Evolutionary conservation across 2,329 filamentous ascomycete species (phyloP).

Genomic region (Graphilbum sp.): DNA sequence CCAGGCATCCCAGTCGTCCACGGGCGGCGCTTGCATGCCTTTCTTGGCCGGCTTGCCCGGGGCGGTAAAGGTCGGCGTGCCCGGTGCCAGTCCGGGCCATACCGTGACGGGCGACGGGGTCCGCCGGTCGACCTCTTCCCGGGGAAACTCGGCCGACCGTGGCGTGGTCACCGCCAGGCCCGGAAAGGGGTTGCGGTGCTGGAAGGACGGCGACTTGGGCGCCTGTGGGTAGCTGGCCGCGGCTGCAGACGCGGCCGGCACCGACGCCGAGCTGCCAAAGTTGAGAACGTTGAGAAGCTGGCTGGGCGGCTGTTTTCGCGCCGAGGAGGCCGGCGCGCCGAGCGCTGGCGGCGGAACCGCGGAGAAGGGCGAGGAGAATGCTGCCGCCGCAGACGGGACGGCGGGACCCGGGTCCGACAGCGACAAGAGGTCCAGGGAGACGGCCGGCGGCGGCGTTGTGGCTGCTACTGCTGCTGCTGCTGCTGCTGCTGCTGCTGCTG

Average conservation of each 20-base stretch:
- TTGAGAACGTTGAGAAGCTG: conserved; percentile 17
- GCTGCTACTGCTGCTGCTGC: not conserved
- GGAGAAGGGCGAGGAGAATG: no score
- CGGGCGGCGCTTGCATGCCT: not conserved
- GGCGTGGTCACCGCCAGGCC: conserved; percentile 30
- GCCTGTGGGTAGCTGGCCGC: conserved; percentile 23
- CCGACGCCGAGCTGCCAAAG: conserved; percentile 13
- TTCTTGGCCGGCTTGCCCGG: conserved; percentile 9
- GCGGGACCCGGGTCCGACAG: conserved; percentile 4
- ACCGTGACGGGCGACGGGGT: conserved; percentile 25
- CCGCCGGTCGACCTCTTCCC: conserved; percentile 15
- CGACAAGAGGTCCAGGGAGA: conserved; percentile 8
- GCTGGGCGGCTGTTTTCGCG: conserved; percentile 12
- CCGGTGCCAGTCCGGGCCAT: conserved; percentile 24
- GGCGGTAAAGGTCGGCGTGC: conserved; percentile 1
- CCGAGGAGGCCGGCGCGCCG: not conserved
- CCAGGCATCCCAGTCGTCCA: conserved; percentile 30
- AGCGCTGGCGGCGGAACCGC: not conserved
- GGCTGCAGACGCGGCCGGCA: conserved; percentile 8
- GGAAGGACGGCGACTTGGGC: conserved; percentile 35
- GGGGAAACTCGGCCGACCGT: conserved; percentile 16
- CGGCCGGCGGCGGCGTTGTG: not conserved
- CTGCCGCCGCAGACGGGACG: conserved; percentile 1
- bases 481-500: not conserved
- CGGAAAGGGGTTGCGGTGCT: conserved; percentile 35